Conservation (phyloP, 768 basidiomycete species). For the Megacollybia marginata region DNA sequence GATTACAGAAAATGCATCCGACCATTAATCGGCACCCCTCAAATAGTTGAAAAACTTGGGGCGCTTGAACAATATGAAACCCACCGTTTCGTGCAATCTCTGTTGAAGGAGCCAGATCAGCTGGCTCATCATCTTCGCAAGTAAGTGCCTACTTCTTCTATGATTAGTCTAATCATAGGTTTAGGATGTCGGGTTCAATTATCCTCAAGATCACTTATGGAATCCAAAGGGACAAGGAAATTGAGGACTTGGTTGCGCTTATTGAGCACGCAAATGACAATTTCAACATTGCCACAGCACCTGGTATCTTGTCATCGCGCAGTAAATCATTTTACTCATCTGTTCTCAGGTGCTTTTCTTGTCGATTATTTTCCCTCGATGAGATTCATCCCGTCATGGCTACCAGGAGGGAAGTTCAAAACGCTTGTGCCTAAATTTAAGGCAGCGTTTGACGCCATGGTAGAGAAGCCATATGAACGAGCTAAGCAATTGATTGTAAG, state of each 20-base stretch:
- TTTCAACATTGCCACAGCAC: not conserved
- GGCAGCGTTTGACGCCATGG: constrained; percentile 3
- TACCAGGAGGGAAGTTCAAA: constrained; percentile 33
- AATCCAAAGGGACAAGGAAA: not conserved
- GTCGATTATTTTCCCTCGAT: constrained; percentile 27
- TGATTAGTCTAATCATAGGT: constrained; percentile 1
- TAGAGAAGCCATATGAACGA: constrained; percentile 7
- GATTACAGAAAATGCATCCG: constrained; percentile 1
- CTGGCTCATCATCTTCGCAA: constrained; percentile 2
- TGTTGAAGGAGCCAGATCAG: constrained; percentile 6
- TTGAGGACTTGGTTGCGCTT: constrained; percentile 8
- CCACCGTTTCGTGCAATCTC: constrained; percentile 6
- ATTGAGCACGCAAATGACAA: not conserved
- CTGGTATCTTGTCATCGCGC: constrained; percentile 6
- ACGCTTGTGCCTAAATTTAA: constrained; percentile 13
- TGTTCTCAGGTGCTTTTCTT: constrained; percentile 27
- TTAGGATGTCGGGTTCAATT: constrained; percentile 4
- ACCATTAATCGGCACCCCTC: not conserved
- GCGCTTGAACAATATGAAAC: constrained; percentile 5
- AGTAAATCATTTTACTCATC: constrained; percentile 5
- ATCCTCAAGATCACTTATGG: not conserved
- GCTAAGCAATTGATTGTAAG: constrained; percentile 10
- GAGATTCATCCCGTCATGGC: constrained; percentile 29
- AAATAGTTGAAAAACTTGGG: not conserved
- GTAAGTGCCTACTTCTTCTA: not conserved